phyloP scores from a whole-genome alignment of 2,329 filamentous ascomycete species.

The Massarina eburnea region DNA sequence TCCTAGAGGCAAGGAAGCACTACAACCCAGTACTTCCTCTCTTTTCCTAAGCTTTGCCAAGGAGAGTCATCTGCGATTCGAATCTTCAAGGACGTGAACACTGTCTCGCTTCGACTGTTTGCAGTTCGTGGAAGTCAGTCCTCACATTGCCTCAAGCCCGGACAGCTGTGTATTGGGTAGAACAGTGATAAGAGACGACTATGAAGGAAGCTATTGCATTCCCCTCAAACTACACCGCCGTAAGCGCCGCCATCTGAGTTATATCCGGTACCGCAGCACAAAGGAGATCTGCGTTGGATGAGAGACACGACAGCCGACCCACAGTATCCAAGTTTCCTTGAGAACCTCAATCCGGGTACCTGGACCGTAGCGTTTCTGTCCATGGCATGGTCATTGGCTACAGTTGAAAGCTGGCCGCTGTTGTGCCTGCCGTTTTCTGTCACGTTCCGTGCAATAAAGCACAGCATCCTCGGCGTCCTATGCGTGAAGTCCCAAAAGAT shows the following conservation, averaged over 20 bases:
- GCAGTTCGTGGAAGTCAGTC: neutral
- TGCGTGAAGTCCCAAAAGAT: conserved; percentile 13
- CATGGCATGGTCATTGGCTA: conserved; percentile 18
- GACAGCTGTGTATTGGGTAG: neutral
- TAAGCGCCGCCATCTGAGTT: conserved; percentile 3
- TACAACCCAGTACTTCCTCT: neutral
- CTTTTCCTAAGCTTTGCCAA: neutral
- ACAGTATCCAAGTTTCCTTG: conserved; percentile 8
- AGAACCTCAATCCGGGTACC: conserved; percentile 28
- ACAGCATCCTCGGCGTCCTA: conserved; percentile 19
- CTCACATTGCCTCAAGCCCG: neutral
- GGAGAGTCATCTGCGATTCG: too few relatives aligned
- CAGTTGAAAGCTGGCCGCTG: conserved; percentile 16
- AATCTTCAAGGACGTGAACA: conserved; percentile 1
- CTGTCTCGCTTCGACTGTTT: conserved; percentile 9
- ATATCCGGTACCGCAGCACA: neutral
- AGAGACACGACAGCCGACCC: conserved; percentile 18
- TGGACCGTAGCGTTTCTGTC: conserved; percentile 15
- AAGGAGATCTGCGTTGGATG: conserved; percentile 13
- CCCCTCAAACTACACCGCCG: conserved; percentile 6
- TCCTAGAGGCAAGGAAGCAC: neutral
- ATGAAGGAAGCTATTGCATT: neutral
- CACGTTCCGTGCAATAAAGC: conserved; percentile 23
- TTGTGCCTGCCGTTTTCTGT: conserved; percentile 43
- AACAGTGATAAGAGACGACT: neutral